Evolutionary conservation across 306 rosid species (phyloP), one percentile per base, ranked within the genome.

Genomic region (Albizia julibrissin): DNA sequence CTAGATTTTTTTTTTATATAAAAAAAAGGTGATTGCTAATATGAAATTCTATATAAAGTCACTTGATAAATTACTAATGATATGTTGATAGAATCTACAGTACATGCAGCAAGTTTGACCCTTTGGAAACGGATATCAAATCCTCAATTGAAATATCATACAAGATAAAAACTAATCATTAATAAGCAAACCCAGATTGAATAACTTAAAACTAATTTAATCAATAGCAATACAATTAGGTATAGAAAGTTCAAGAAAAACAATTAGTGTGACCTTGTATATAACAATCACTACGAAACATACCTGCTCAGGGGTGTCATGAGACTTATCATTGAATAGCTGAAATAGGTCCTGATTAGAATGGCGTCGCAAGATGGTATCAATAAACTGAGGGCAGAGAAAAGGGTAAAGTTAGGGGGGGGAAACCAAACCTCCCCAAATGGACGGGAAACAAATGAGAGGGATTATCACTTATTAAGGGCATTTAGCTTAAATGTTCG

Each of bases 241-340:
- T 33, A 29, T 33, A 46, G 4, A 69, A 75, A 15, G 47, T 33
- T 74, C 13, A 14, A 15, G 39, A 61, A 13, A 61, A 75, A 87
- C 40, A 68, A 10, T 27, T 29, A 40, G 67, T 46, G 7, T 4
- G 13, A 34, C 82, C 67, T 79, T 33, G 22, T 12, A 56, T 72
- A 74, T 10, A 70, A 75, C 79, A 31, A 70, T 70, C 54, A 61
- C 10, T 58, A 85, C 7, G 24, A 61, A 87, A 69, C 47, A 64
- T 67, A 92, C 99, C 95, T 89, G 95, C 89, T 89, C 92, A 9
- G 91, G 89, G 44, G 91, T 81, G 77, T 86, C 91, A 46, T 82
- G 46, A 73, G 88, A 80, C 29, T 80, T 84, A 52, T 78, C 85
- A 59, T 81, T 75, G 27, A 89, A 59, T 71, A 83, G 77, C 77